phyloP scores from a whole-genome alignment of 169 alveolate species.

The Cryptosporidium ryanae region DNA sequence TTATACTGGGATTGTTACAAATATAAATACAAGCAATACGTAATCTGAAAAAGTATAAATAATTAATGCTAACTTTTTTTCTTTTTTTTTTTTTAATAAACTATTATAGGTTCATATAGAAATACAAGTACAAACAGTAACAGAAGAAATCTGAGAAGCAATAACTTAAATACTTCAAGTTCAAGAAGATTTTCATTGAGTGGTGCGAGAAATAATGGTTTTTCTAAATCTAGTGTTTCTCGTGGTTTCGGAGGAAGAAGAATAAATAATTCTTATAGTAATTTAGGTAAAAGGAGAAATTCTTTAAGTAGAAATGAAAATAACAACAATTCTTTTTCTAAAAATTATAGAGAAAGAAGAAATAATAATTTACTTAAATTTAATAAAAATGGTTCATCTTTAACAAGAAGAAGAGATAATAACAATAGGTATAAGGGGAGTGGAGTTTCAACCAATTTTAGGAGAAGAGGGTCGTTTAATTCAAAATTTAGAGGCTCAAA shows the following conservation, averaged over 20 bases:
- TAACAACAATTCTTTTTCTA: neutral
- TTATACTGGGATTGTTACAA: slow-evolving; percentile 8
- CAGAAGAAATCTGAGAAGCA: slow-evolving; percentile 10
- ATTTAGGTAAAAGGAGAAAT: neutral
- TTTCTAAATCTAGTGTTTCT: neutral
- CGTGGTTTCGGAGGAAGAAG: slow-evolving; percentile 50
- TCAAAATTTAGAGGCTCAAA: neutral
- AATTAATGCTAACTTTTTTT: slow-evolving; percentile 8
- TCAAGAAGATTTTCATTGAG: neutral
- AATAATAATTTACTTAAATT: neutral
- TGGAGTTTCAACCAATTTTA: slow-evolving; percentile 16
- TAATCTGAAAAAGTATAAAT: neutral
- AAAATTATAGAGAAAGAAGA: neutral
- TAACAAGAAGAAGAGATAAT: slow-evolving; percentile 24
- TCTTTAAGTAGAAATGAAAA: slow-evolving; percentile 11
- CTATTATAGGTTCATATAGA: slow-evolving; percentile 39
- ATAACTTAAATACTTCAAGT: slow-evolving; percentile 3
- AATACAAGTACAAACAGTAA: neutral
- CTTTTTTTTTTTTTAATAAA: too few relatives aligned
- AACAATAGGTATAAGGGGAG: slow-evolving; percentile 26
- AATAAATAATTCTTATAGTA: slow-evolving; percentile 17
- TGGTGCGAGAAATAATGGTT: neutral
- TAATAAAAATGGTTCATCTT: neutral
- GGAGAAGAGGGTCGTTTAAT: slow-evolving; percentile 4
- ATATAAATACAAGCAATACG: slow-evolving; percentile 13